Conservation (phyloP, 2,329 filamentous ascomycete genomes). For the Talaromyces sp. region DNA sequence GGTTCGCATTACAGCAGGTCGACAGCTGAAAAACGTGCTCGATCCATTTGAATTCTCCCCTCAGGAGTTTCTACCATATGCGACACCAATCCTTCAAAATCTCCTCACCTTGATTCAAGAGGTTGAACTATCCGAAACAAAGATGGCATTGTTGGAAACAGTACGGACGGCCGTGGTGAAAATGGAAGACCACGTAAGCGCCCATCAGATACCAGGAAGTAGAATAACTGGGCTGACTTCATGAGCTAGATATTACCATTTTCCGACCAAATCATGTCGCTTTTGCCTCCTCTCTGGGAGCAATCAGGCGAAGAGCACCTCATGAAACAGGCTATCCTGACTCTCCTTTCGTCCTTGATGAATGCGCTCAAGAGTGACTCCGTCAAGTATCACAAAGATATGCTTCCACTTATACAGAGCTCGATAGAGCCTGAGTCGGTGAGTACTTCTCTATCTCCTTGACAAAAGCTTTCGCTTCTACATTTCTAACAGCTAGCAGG, state of each 20-base stretch:
- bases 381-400: conserved; percentile 69
- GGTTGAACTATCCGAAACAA: conserved; percentile 78
- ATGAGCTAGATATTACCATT: conserved; percentile 51
- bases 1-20: conserved; percentile 82
- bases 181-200: conserved; percentile 64
- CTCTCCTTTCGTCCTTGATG: conserved; percentile 78
- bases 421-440: conserved; percentile 73
- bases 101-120: conserved; percentile 74
- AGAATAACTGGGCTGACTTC: not conserved
- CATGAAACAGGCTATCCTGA: conserved; percentile 89
- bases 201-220: not conserved
- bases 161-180: conserved; percentile 74
- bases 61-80: conserved; percentile 70
- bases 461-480: not conserved
- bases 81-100: conserved; percentile 64
- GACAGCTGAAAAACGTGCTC: conserved; percentile 72
- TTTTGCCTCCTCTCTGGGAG: conserved; percentile 79
- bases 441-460: conserved; percentile 18
- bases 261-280: conserved; percentile 74
- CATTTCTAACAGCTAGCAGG: conserved; percentile 26
- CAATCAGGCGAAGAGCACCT: conserved; percentile 80
- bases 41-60: conserved; percentile 79
- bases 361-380: conserved; percentile 76
- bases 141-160: conserved; percentile 83
- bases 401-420: conserved; percentile 75